Evolutionary conservation across 1,284 basidiomycete genomes (phyloP), one percentile per base, ranked within the genome.

Genomic region (Neonothopanus nambi): DNA sequence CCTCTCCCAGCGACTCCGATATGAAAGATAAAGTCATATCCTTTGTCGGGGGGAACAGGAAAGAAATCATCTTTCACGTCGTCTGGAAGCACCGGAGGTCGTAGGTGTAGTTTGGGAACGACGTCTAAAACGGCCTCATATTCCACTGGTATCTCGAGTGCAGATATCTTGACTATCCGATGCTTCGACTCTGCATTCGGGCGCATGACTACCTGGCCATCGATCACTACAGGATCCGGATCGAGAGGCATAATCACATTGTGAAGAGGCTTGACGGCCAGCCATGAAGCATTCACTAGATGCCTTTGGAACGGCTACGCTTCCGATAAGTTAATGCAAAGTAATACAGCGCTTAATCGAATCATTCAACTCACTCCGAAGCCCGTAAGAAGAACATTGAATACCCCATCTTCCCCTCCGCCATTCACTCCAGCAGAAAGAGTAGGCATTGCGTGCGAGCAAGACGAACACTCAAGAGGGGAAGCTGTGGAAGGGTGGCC

Each of bases 1-100:
- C 87, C 88, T 12, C 82, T 75, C 6, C 81, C 80, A 2, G 85
- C 86, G 12, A 85, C 81, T 8, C 88, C 87, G 35, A 90, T 72
- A 61, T 90, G 87, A 60, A 90, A 78, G 46, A 89, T 78, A 57
- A 89, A 81, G 63, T 90, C 87, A 61, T 85, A 90, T n/a, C 85
- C 85, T 46, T 70, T 72, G 20, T 70, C 65, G 1, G 85, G 85
- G 1, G 82, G 74, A 2, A 72, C 64, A 11, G 72, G 64, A 18
- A 70, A 68, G 1, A 65, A 51, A 13, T 66, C 63, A 24, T 56
- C 64, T 15, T 62, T 51, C 15, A 65, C 65, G 33, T 67, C 55
- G 26, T 62, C 43, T 5, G 84, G 84, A 8, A 89, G 69, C 18
- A 74, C 59, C 6, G 87, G 87, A 0, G 88, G 87, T 5, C 78